These are phyloP conservation scores for Cytospora leucostoma DNA, from an alignment of 2,329 filamentous ascomycete species.

Conservation along the genomic window DNA sequence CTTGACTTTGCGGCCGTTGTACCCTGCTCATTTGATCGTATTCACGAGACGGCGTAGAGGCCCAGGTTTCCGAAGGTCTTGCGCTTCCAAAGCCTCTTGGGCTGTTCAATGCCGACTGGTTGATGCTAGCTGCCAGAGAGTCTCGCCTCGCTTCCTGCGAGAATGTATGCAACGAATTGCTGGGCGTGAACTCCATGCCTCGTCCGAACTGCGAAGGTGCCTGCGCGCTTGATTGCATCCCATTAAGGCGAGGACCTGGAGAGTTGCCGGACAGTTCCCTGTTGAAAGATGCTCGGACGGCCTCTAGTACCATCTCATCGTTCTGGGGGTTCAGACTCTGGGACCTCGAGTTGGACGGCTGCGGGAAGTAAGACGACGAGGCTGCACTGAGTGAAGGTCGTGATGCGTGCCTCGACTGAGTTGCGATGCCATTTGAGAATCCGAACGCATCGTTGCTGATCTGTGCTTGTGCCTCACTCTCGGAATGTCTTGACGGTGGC, in stretches of 20 bases:
- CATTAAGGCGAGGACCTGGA: slow-evolving; percentile 18
- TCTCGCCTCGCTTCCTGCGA: slow-evolving; percentile 21
- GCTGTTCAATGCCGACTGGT: slow-evolving; percentile 25
- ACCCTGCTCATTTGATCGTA: slow-evolving; percentile 12
- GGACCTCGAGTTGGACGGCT: slow-evolving; percentile 16
- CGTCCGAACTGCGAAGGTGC: slow-evolving; percentile 3
- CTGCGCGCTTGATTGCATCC: slow-evolving; percentile 8
- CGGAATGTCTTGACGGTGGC: slow-evolving; percentile 21
- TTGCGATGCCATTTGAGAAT: slow-evolving; percentile 7
- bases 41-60: slow-evolving; percentile 6
- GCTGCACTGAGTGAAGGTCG: slow-evolving; percentile 22
- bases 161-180: slow-evolving; percentile 6
- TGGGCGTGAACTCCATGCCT: slow-evolving; percentile 20
- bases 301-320: slow-evolving; percentile 19
- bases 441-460: slow-evolving; percentile 14
- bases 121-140: slow-evolving; percentile 22
- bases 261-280: slow-evolving; percentile 17
- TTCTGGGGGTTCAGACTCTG: slow-evolving; percentile 21
- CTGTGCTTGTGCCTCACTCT: slow-evolving; percentile 17
- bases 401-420: slow-evolving; percentile 23
- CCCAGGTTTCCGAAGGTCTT: slow-evolving; percentile 22
- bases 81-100: slow-evolving; percentile 9
- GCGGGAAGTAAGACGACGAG: slow-evolving; percentile 15
- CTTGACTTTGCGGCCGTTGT: slow-evolving; percentile 18
- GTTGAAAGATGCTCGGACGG: slow-evolving; percentile 3